Base-by-base conservation (phyloP, 768 basidiomycete genomes). In the Boletus sp. region DNA sequence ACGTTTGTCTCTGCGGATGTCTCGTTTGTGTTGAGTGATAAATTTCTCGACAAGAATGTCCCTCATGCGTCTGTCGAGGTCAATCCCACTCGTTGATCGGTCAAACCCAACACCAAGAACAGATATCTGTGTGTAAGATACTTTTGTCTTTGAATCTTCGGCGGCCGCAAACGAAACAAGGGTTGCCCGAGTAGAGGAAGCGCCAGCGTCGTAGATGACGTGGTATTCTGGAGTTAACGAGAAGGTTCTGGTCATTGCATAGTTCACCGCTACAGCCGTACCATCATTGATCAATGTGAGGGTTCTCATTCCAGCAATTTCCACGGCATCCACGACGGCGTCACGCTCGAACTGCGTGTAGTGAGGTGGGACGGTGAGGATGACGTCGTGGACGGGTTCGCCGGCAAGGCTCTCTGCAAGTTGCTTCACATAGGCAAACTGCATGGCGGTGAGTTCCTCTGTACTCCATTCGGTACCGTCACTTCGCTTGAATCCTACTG, bases 221-320 rank as follows among this genome's bases (percentile, higher is more conserved):
- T 98, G 95, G 69, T 87, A 83, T 65, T 95, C 88, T 0, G 85
- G 83, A 2, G 74, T 74, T 0, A 87, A 75, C 4, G 71, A 58
- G 77, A 98, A 98, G 2, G 84, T 79, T 45, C 96, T 83, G 2
- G 94, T 93, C 93, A 98, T 97, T 40, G 97, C 97, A 66, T 91
- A 99, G 75, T 99, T 99, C 61, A 98, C 80, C 14, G 93, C 97
- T n/a, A 95, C 88, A 2, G 94, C 92, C 0, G 91, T 84, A 27
- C 96, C 96, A 62, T 99, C 97, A 61, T 94, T 89, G 50, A 99
- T 82, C 54, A 98, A 77, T 0, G 90, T 86, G 32, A 98, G 75
- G 1, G 88, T 85, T 27, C 82, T 82, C 43, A 99, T 74, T 3
- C 95, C 97, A 15, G 94, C 84, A 42, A 98, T 83, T 65, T 97